Base-by-base conservation (phyloP, 305 asterid species). In the Ajuga reptans region DNA sequence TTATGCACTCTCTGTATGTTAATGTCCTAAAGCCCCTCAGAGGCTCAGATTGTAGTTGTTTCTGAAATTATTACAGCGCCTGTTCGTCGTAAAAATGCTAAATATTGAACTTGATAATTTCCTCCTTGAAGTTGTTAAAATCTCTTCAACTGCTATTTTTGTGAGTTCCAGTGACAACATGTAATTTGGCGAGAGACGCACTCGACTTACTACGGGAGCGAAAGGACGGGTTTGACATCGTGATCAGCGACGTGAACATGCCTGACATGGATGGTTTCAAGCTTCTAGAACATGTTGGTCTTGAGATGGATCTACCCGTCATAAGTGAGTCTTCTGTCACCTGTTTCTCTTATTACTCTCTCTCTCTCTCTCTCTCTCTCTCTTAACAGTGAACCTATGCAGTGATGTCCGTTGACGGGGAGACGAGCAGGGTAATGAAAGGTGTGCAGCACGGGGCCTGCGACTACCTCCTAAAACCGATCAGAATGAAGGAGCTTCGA, bases 401-500 rank as follows among this genome's bases (percentile, higher is more conserved):
- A 92, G 98, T 92, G 96, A 92, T 92, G 98, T 89, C 96, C 4
- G 98, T 92, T 12, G 98, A 92, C 69, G 98, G 98, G 16, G 98
- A 92, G 71, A 92, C 96, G 9, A 89, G 96, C 79, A 79, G 96
- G 79, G 98, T 92, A 52, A 92, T 92, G 98, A 92, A 89, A 73
- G 98, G 96, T 0, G 96, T 89, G 12, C 98, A 92, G 77, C 98
- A 92, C 5, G 96, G 98, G 0, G 98, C 98, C 0, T 92, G 98
- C 29, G 98, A 92, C 75, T 92, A 92, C 82, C 98, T 92, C 12
- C 90, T 92, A 0, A 92, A 92, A 83, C 98, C 98, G 0, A 89
- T 92, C 61, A 73, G 96, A 33, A 92, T 92, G 98, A 92, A 89
- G 66, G 98, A 92, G 79, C 98, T 92, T 10, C 79, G 90, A 2